phyloP scores from a whole-genome alignment of 345 rosid genomes.

The Schrenkiella parvula region DNA sequence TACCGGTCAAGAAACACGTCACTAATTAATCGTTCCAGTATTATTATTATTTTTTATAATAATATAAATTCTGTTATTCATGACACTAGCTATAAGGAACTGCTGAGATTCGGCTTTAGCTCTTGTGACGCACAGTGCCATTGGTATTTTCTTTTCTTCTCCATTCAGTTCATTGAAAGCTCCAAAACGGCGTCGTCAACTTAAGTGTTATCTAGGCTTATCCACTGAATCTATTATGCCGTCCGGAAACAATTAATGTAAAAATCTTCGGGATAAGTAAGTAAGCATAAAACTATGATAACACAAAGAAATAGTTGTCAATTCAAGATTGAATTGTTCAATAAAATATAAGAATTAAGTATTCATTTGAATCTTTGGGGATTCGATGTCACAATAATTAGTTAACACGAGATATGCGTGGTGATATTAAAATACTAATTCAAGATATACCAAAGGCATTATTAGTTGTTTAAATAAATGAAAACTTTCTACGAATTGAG shows the following conservation, averaged over 20 bases:
- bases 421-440: background rate
- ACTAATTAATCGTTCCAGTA: background rate
- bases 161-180: too few relatives aligned
- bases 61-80: too few relatives aligned
- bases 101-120: too few relatives aligned
- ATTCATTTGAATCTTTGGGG: background rate
- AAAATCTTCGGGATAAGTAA: background rate
- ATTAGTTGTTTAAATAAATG: background rate
- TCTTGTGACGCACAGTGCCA: too few relatives aligned
- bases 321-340: background rate
- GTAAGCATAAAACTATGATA: background rate
- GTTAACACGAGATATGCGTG: background rate
- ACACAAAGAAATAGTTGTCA: background rate
- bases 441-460: background rate
- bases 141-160: too few relatives aligned
- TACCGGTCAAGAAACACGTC: conserved; percentile 9
- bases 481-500: background rate
- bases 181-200: too few relatives aligned
- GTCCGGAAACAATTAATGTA: background rate
- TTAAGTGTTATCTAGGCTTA: too few relatives aligned
- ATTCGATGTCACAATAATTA: background rate
- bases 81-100: too few relatives aligned
- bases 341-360: background rate
- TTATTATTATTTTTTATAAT: too few relatives aligned
- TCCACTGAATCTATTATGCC: too few relatives aligned